phyloP scores from a whole-genome alignment of 345 rosid species.

The Citrus maxima region DNA sequence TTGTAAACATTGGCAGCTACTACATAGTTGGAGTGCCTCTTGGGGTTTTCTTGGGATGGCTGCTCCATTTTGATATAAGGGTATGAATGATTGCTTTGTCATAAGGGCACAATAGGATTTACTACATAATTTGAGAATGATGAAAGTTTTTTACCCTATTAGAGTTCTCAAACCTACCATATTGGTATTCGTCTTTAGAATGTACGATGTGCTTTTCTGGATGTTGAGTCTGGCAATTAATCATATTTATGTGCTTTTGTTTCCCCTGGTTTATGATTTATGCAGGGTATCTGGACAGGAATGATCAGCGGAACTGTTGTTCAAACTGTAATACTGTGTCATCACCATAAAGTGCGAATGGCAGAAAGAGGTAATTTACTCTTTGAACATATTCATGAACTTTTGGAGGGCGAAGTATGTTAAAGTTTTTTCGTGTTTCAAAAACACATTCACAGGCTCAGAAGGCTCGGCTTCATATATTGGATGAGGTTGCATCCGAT shows the following conservation, averaged over 20 bases:
- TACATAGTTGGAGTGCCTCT: constrained; percentile 48
- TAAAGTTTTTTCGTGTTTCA: not conserved
- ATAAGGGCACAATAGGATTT: not conserved
- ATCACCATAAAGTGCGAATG: constrained; percentile 41
- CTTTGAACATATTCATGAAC: not conserved
- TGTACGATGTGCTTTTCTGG: not conserved
- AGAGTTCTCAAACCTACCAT: not conserved
- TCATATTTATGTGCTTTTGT: not conserved
- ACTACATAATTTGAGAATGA: not conserved
- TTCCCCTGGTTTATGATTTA: not conserved
- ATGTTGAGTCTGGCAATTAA: not conserved
- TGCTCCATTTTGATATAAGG: constrained; percentile 33
- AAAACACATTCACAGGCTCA: constrained; percentile 16
- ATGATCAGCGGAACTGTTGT: constrained; percentile 46
- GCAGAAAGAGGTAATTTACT: constrained; percentile 38
- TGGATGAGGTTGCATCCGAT: constrained; percentile 8
- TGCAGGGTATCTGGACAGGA: constrained; percentile 55
- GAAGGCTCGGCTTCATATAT: constrained; percentile 14
- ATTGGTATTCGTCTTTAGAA: not conserved
- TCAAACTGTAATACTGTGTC: constrained; percentile 39
- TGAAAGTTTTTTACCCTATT: not conserved
- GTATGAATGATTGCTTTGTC: constrained; percentile 12
- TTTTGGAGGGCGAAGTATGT: not conserved
- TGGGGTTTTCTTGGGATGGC: constrained; percentile 44
- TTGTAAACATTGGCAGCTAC: constrained; percentile 49